These are phyloP conservation scores for Leccinum fuscescens DNA, from an alignment of 1,284 basidiomycete species.

Conservation along the genomic window DNA sequence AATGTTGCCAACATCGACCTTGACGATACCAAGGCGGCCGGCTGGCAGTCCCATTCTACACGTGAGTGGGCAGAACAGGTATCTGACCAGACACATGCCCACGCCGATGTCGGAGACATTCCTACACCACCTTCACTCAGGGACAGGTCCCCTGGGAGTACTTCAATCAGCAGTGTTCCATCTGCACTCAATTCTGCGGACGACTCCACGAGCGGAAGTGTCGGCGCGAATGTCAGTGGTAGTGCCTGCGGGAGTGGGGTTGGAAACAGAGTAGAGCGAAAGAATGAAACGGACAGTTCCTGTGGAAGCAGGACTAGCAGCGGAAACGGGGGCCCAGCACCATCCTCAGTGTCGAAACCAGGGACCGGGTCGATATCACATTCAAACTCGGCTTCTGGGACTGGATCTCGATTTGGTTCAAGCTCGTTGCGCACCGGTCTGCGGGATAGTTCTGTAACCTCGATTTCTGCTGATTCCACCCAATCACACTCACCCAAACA, in stretches of 20 bases:
- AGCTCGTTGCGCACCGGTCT: slow-evolving; percentile 25
- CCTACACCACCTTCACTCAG: slow-evolving; percentile 6
- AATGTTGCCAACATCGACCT: slow-evolving; percentile 30
- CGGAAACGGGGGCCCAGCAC: slow-evolving; percentile 11
- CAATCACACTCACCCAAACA: slow-evolving; percentile 17
- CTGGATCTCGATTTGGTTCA: slow-evolving; percentile 27
- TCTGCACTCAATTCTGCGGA: slow-evolving; percentile 28
- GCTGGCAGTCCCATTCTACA: slow-evolving; percentile 30
- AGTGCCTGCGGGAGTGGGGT: slow-evolving; percentile 7
- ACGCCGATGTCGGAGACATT: slow-evolving; percentile 4
- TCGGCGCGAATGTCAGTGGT: slow-evolving; percentile 11
- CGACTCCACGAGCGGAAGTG: slow-evolving; percentile 21
- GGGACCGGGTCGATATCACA: slow-evolving; percentile 25
- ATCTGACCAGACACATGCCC: slow-evolving; percentile 24
- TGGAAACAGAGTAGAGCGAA: slow-evolving; percentile 4
- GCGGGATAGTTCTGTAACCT: slow-evolving; percentile 31
- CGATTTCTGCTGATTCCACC: slow-evolving; percentile 26
- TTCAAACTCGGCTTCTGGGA: slow-evolving; percentile 26
- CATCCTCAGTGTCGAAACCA: slow-evolving; percentile 19
- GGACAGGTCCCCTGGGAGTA: slow-evolving; percentile 24
- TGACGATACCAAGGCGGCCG: slow-evolving; percentile 42
- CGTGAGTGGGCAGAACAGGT: slow-evolving; percentile 33
- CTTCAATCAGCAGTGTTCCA: slow-evolving; percentile 27
- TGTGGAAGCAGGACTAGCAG: slow-evolving; percentile 13
- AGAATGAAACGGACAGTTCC: slow-evolving; percentile 14